Percentiles rank a stretch among this genome's conserved stretches.
Evolutionary conservation across 2,329 filamentous ascomycete species (phyloP).

Genomic region (Monilinia aucupariae): DNA sequence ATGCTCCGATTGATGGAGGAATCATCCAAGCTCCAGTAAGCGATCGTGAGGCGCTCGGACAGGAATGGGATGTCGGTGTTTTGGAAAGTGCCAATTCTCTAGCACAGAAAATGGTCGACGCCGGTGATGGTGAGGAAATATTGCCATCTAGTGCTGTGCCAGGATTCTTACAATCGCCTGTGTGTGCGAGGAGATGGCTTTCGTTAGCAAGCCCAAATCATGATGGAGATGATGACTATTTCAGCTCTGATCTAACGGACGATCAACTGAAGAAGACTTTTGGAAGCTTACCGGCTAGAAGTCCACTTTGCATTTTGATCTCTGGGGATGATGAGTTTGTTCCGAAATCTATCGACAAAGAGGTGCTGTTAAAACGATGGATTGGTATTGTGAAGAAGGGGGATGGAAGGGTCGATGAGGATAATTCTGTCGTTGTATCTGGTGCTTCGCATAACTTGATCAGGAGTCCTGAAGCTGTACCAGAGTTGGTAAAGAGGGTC

Average conservation of each 20-base stretch:
- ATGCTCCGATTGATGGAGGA: conserved; percentile 50
- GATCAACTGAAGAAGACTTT: conserved; percentile 50
- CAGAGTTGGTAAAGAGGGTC: conserved; percentile 47
- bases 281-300: conserved; percentile 43
- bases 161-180: conserved; percentile 38
- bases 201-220: conserved; percentile 50
- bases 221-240: conserved; percentile 61
- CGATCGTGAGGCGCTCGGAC: conserved; percentile 52
- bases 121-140: conserved; percentile 42
- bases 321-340: conserved; percentile 49
- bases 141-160: conserved; percentile 35
- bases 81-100: conserved; percentile 35
- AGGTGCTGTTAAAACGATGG: conserved; percentile 46
- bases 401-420: conserved; percentile 44
- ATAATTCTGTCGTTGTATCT: conserved; percentile 43
- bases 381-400: conserved; percentile 39
- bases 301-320: conserved; percentile 45
- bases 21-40: conserved; percentile 63
- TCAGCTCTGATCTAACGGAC: conserved; percentile 56
- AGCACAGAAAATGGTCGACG: conserved; percentile 41
- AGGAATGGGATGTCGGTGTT: conserved; percentile 37
- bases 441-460: conserved; percentile 49
- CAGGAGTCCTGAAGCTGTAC: conserved; percentile 41
- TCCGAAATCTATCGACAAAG: conserved; percentile 43
- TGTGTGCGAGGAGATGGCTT: conserved; percentile 54